Percentiles rank a stretch among this genome's conserved stretches.
phyloP scores from a whole-genome alignment of 495 filamentous ascomycete genomes.

The Clavariopsis aquatica region DNA sequence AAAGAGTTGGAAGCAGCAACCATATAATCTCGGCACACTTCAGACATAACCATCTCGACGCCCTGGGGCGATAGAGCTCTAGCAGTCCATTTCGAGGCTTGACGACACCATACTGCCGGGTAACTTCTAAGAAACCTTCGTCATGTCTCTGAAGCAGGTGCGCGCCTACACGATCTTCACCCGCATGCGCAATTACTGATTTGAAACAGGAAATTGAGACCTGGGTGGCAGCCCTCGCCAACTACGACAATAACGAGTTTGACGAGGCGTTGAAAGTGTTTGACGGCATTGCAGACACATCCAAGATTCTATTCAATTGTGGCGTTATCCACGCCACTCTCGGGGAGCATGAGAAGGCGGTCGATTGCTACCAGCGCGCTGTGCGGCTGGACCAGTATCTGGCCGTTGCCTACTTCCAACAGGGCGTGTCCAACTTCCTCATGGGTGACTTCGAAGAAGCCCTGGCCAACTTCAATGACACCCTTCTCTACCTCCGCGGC shows the following conservation, averaged over 20 bases:
- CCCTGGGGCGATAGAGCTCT: conserved; percentile 12
- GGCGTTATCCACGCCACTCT: conserved; percentile 97
- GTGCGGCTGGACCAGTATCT: conserved; percentile 89
- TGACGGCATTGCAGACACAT: conserved; percentile 86
- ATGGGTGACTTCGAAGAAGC: conserved; percentile 97
- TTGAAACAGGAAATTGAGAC: conserved; percentile 89
- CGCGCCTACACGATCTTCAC: neutral
- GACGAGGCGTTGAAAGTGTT: conserved; percentile 82
- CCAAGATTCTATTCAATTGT: conserved; percentile 98
- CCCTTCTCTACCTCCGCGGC: conserved; percentile 87
- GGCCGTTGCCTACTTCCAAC: conserved; percentile 97
- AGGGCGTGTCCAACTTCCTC: conserved; percentile 97
- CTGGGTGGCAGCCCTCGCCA: conserved; percentile 88
- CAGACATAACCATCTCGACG: conserved; percentile 8
- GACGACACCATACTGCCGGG: conserved; percentile 39
- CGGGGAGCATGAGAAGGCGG: conserved; percentile 93
- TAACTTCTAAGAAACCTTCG: conserved; percentile 30
- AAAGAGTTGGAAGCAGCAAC: neutral
- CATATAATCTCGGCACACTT: conserved; percentile 6
- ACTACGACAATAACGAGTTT: conserved; percentile 96
- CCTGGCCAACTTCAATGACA: conserved; percentile 98
- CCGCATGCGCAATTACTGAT: conserved; percentile 22
- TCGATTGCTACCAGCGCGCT: conserved; percentile 91
- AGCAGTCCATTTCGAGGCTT: conserved; percentile 15
- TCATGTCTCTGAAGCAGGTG: conserved; percentile 44